Conservation (phyloP, 2,329 filamentous ascomycete species). For the Phoma sp. region DNA sequence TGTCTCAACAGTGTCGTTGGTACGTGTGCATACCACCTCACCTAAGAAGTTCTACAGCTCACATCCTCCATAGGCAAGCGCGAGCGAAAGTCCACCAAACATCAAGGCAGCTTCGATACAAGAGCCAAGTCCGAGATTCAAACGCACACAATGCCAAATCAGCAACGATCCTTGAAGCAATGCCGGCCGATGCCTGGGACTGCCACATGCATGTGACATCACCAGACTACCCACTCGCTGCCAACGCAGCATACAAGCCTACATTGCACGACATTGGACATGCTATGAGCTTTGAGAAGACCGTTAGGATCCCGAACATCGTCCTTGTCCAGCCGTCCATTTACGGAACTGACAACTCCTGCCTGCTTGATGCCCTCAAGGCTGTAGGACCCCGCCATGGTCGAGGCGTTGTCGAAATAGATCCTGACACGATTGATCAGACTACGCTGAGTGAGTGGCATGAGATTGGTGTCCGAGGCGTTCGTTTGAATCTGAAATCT, state of each 20-base stretch:
- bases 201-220: conserved; percentile 69
- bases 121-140: neutral
- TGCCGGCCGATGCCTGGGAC: conserved; percentile 61
- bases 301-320: conserved; percentile 50
- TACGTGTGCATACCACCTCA: too few relatives aligned
- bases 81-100: neutral
- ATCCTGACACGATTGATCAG: conserved; percentile 31
- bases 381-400: conserved; percentile 57
- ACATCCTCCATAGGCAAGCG: neutral
- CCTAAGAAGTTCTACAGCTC: neutral
- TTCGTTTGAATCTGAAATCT: neutral
- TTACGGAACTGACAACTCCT: conserved; percentile 66
- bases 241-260: conserved; percentile 60
- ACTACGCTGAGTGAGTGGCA: neutral
- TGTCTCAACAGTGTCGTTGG: too few relatives aligned
- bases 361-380: conserved; percentile 61
- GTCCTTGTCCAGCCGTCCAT: conserved; percentile 67
- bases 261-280: conserved; percentile 58
- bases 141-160: neutral
- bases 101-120: neutral
- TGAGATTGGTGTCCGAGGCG: neutral
- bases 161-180: neutral
- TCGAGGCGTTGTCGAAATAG: conserved; percentile 63
- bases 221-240: conserved; percentile 57
- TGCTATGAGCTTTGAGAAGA: conserved; percentile 53